Percentiles rank a stretch among this genome's conserved stretches.
Evolutionary conservation across 805 yeast species (phyloP).

Genomic region (Wickerhamiella lipophila): DNA sequence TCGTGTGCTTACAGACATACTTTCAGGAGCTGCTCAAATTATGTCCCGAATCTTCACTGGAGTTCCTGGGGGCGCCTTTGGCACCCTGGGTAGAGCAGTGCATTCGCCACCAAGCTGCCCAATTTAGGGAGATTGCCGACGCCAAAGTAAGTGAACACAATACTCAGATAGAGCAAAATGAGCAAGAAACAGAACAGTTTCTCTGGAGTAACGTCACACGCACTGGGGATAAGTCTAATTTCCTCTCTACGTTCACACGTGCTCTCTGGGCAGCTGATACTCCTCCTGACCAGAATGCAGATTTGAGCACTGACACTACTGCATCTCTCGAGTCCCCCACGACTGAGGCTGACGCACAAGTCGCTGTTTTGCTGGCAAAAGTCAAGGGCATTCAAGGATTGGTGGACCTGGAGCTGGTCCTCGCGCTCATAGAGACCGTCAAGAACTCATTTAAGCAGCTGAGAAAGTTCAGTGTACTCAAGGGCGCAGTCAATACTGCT

Average conservation of each 20-base stretch:
- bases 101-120: conserved; percentile 16
- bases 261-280: conserved; percentile 24
- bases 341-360: conserved; percentile 60
- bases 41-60: not conserved
- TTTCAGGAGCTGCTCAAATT: conserved; percentile 7
- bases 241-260: conserved; percentile 39
- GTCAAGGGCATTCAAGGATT: conserved; percentile 63
- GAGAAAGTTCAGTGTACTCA: conserved; percentile 32
- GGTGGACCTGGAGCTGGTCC: conserved; percentile 69
- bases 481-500: conserved; percentile 27
- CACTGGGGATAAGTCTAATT: conserved; percentile 38
- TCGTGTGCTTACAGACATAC: conserved; percentile 18
- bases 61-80: conserved; percentile 6
- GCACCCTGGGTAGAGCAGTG: conserved; percentile 15
- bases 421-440: conserved; percentile 57
- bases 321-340: conserved; percentile 13
- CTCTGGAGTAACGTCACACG: conserved; percentile 38
- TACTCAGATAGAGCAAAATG: conserved; percentile 31
- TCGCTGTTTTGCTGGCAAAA: conserved; percentile 63
- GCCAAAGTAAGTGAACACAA: conserved; percentile 26
- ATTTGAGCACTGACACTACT: conserved; percentile 4
- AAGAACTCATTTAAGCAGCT: conserved; percentile 50
- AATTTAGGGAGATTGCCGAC: conserved; percentile 23
- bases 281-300: not conserved
- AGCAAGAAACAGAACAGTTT: conserved; percentile 36